Conservation (phyloP, 768 basidiomycete genomes). For the Leucocoprinus sp. region DNA sequence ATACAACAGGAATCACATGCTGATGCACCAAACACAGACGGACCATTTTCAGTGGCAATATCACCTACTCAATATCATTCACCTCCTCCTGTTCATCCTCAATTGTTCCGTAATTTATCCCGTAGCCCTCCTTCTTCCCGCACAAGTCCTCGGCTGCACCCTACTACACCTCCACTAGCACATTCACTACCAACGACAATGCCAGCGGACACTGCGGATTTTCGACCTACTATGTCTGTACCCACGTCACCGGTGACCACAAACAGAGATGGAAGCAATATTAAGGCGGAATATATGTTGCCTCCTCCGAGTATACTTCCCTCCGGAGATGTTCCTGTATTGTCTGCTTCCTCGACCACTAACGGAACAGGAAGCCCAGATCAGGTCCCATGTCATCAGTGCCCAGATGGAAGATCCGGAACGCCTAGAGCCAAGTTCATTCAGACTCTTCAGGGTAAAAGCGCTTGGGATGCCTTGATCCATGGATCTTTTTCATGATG, state of each 20-base stretch:
- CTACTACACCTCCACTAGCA: background rate
- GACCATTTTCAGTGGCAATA: background rate
- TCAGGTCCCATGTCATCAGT: background rate
- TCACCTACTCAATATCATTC: background rate
- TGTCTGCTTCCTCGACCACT: conserved; percentile 1
- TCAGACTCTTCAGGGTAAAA: conserved; percentile 50
- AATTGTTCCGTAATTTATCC: conserved; percentile 4
- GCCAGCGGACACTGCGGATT: conserved; percentile 5
- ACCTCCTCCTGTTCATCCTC: conserved; percentile 1
- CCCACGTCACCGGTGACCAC: background rate
- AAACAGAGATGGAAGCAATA: conserved; percentile 2
- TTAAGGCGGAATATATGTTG: background rate
- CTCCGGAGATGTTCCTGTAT: background rate
- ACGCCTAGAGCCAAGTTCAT: conserved; percentile 42
- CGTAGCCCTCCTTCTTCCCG: conserved; percentile 1
- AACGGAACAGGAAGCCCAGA: background rate
- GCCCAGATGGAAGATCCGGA: conserved; percentile 15
- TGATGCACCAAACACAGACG: conserved; percentile 7
- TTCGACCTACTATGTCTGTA: background rate
- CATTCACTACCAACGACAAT: conserved; percentile 1
- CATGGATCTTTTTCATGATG: conserved; percentile 57
- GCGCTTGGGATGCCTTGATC: conserved; percentile 60
- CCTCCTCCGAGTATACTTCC: background rate
- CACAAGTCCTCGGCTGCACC: conserved; percentile 5
- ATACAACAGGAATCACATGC: conserved; percentile 10